Base-by-base conservation (phyloP, 306 rosid species). In the Biancaea sappan region DNA sequence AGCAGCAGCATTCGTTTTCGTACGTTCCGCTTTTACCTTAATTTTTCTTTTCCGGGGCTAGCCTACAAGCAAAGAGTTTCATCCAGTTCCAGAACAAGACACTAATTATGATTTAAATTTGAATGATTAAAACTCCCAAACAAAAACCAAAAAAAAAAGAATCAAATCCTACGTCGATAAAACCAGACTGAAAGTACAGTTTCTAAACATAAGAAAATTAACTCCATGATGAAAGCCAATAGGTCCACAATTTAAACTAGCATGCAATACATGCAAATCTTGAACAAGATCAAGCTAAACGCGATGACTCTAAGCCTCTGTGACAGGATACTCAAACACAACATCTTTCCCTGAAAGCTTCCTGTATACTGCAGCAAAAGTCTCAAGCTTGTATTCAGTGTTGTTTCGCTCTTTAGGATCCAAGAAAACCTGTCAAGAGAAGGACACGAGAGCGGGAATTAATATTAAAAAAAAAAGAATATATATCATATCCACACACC, bases 301-400 rank as follows among this genome's bases (percentile, higher is more conserved):
- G n/a, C 69, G 69, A 58, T 41, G 29, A 53, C 72, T 25, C 77
- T 86, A 91, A 9, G 90, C 85, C 81, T 91, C 97, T 0, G 91
- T 54, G 4, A 81, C 32, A 2, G 97, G 98, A 69, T 84, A 94
- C 65, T 94, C 97, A 14, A 94, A 94, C 62, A 89, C 91, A 5
- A 91, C 97, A 59, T 94, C 98, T 82, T 91, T 91, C 63, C 97
- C 98, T 0, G 97, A 85, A 40, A 94, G 88, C 88, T 94, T 94
- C 82, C 94, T 72, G 82, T 91, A 91, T 48, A 94, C 98, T 1
- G 96, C 94, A 29, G 96, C 37, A 47, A 91, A 94, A 31, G 92
- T 89, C 65, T 94, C 98, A 69, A 94, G 82, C 90, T 94, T 94
- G 88, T 91, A 94, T 70, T 91, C 96, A 0, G 96, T 94, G 83